Base-by-base conservation (phyloP, 768 basidiomycete genomes). In the Calocybe cyanea region DNA sequence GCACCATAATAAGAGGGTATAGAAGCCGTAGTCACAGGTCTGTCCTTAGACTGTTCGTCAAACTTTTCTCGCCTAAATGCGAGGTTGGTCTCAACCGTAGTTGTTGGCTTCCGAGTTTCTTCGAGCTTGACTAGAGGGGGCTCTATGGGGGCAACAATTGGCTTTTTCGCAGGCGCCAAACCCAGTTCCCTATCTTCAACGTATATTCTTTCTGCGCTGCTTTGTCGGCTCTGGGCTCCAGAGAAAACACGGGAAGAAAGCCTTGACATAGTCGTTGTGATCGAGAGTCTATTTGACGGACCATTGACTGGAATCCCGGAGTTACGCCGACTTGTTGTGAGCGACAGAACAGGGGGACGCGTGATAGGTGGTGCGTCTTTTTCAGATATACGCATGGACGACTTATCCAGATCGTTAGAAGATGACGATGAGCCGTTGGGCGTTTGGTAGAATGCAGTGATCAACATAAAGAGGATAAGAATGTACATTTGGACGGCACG, bases 401-500 rank as follows among this genome's bases (percentile, higher is more conserved):
- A 41, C 43, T 39, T 36, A 21, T 31, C 39, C 33, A 38, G 24
- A 13, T 43, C 43, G 28, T 20, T 47, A 32, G 23, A 21, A 38
- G 24, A 13, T 14, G 36, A 48, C 23, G 38, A 49, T 48, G 54
- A 15, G 20, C 31, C 21, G 53, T 54, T 17, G 48, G 46, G 9
- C 53, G 14, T 14, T 15, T 38, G 49, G 45, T 65, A 62, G 48
- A 73, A 70, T n/a, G 72, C 63, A 25, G 63, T 55, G 41, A 83
- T 66, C 49, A 85, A 74, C 48, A 72, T 63, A 57, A 74, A 78
- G n/a, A 86, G 61, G 45, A 84, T 68, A 35, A 83, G 62, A 34
- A 81, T 70, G 56, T 81, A 90, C 18, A 81, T 53, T 55, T 85
- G 81, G 25, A 81, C 62, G 11, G 80, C 81, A 53, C 80, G 75